phyloP scores from a whole-genome alignment of 2,329 filamentous ascomycete species.

The Sclerotiophoma versabilis region DNA sequence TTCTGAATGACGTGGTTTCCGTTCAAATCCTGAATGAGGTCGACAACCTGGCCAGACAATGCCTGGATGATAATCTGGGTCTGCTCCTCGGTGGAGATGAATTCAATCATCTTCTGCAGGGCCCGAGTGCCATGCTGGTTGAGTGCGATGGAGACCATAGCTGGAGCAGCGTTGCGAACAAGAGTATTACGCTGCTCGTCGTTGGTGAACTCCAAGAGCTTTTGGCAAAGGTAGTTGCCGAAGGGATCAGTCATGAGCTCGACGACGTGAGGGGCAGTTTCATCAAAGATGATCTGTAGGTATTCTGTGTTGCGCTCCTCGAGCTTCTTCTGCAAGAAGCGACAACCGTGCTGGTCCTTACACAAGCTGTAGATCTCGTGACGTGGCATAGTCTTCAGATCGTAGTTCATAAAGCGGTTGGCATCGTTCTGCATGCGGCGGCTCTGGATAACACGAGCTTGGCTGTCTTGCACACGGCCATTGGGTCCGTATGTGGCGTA shows the following conservation, averaged over 20 bases:
- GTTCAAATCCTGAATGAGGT: conserved; percentile 95
- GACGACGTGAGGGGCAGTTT: conserved; percentile 91
- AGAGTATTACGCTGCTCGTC: conserved; percentile 93
- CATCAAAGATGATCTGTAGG: conserved; percentile 90
- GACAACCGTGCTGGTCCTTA: conserved; percentile 98
- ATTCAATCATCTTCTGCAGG: conserved; percentile 99
- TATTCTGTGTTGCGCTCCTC: conserved; percentile 86
- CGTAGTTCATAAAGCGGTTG: conserved; percentile 82
- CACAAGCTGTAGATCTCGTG: conserved; percentile 89
- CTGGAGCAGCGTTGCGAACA: conserved; percentile 85
- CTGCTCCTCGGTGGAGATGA: conserved; percentile 74
- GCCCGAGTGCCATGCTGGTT: conserved; percentile 98
- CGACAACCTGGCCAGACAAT: conserved; percentile 82
- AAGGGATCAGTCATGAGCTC: conserved; percentile 99
- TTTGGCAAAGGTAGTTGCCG: conserved; percentile 99
- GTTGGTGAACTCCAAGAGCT: conserved; percentile 92
- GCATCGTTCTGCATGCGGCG: conserved; percentile 73
- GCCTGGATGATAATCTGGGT: conserved; percentile 87
- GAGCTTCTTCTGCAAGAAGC: conserved; percentile 95
- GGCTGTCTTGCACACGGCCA: conserved; percentile 71
- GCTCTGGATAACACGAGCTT: conserved; percentile 76
- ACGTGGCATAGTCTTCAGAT: conserved; percentile 75
- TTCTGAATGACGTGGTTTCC: conserved; percentile 99
- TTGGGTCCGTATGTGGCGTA: conserved; percentile 50
- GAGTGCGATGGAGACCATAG: conserved; percentile 90